Evolutionary conservation across 306 rosid species (phyloP).

Genomic region (Abrus precatorius): DNA sequence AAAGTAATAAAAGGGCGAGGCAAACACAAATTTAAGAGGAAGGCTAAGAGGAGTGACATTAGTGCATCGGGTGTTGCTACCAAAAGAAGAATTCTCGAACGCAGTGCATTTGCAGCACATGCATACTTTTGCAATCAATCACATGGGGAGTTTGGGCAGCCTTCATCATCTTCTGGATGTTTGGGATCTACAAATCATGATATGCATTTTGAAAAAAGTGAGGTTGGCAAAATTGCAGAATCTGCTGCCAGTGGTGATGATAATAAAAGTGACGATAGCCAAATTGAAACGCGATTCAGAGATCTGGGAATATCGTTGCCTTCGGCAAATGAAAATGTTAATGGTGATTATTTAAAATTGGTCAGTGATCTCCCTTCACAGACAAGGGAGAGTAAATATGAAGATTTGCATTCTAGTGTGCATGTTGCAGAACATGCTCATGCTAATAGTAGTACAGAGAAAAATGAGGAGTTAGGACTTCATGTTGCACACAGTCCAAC

Average conservation of each 20-base stretch:
- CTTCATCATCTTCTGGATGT: conserved; percentile 51
- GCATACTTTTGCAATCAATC: conserved; percentile 67
- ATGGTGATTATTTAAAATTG: conserved; percentile 43
- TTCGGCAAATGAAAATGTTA: conserved; percentile 42
- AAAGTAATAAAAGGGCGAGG: conserved; percentile 62
- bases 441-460: conserved; percentile 39
- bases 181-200: conserved; percentile 53
- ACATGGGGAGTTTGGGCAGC: conserved; percentile 55
- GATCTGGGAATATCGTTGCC: conserved; percentile 47
- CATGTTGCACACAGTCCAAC: conserved; percentile 43
- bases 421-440: conserved; percentile 48
- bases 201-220: conserved; percentile 54
- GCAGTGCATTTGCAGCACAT: conserved; percentile 76
- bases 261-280: conserved; percentile 29
- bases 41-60: conserved; percentile 65
- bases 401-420: conserved; percentile 38
- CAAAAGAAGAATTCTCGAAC: conserved; percentile 75
- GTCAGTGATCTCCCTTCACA: conserved; percentile 40
- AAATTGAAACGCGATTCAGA: conserved; percentile 39
- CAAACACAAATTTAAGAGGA: conserved; percentile 67
- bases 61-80: conserved; percentile 58
- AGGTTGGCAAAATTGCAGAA: conserved; percentile 54
- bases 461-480: conserved; percentile 52
- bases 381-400: conserved; percentile 53
- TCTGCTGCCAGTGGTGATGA: conserved; percentile 46